Base-by-base conservation (phyloP, 345 rosid species). In the Camelina laxa region DNA sequence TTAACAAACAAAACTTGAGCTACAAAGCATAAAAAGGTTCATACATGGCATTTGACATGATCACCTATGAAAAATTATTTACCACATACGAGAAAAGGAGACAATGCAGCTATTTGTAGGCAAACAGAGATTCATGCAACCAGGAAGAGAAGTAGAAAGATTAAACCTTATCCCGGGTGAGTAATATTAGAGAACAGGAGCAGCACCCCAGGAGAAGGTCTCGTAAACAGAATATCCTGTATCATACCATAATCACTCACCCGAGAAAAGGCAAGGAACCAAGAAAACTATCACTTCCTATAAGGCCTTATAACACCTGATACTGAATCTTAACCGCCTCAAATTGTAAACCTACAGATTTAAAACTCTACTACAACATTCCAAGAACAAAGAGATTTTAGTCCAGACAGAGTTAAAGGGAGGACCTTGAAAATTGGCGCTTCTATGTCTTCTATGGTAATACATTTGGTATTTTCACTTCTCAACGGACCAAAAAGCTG, bases 401-500 rank as follows among this genome's bases (percentile, higher is more conserved):
- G n/a, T 48, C 9, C 12, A 58, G 22, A 66, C 33, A 60, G 73
- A 60, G 70, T 44, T 54, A 69, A 72, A 69, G 42, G 63, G 31
- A 70, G 9, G 53, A 90, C 96, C 96, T 90, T 90, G 65, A 90
- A 88, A 30, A 87, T 83, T 9, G 90, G 82, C 8, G 87, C 80
- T 79, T 85, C 86, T 16, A 90, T 80, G 60, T 90, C 96, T 80
- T 90, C 91, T 27, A 88, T 60, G 49, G 72, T 72, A 33, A 90
- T 84, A 58, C 74, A 67, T 69, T 69, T 72, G 1, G 87, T 87
- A 59, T 90, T 82, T 33, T 50, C 74, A 70, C 80, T 89, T 73
- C 77, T 88, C 75, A 88, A 75, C 4, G 89, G 96, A 55, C 96
- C 96, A 84, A 82, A 88, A 67, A 90, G 86, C 77, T 90, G 96